Conservation (phyloP, 768 basidiomycete genomes). For the Boletus fagicola region DNA sequence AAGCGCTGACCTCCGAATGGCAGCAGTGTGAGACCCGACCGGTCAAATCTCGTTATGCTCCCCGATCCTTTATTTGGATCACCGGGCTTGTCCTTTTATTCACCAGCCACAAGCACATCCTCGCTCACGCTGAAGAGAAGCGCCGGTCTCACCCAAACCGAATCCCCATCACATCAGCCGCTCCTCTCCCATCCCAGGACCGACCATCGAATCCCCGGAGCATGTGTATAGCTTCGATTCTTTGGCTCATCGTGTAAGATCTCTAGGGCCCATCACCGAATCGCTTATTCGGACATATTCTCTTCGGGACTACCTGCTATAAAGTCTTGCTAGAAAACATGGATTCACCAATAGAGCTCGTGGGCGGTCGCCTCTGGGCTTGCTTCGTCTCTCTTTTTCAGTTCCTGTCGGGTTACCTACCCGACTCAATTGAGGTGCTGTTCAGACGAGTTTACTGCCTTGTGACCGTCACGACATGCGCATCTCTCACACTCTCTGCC, state of each 20-base stretch:
- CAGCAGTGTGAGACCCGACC: conserved; percentile 1
- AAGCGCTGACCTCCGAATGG: neutral
- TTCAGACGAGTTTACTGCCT: conserved; percentile 24
- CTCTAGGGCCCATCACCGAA: neutral
- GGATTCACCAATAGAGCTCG: conserved; percentile 19
- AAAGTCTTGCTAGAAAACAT: conserved; percentile 12
- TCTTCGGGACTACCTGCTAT: neutral
- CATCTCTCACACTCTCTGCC: conserved; percentile 17
- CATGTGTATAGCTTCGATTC: conserved; percentile 6
- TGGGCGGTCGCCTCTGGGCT: conserved; percentile 20
- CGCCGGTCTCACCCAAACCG: neutral
- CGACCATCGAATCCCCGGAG: neutral
- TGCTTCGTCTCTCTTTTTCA: conserved; percentile 9
- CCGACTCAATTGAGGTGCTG: conserved; percentile 16
- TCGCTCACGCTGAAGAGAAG: conserved; percentile 2
- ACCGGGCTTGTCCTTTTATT: neutral
- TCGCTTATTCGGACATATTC: neutral
- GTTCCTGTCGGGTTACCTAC: conserved; percentile 18
- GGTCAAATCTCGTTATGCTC: neutral
- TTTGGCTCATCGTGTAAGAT: neutral
- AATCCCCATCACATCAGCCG: neutral
- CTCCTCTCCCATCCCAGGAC: neutral
- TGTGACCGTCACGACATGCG: conserved; percentile 19
- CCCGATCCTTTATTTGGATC: conserved; percentile 13
- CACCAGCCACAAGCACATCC: neutral